Conservation (phyloP, 306 rosid species). For the Quercus glauca region DNA sequence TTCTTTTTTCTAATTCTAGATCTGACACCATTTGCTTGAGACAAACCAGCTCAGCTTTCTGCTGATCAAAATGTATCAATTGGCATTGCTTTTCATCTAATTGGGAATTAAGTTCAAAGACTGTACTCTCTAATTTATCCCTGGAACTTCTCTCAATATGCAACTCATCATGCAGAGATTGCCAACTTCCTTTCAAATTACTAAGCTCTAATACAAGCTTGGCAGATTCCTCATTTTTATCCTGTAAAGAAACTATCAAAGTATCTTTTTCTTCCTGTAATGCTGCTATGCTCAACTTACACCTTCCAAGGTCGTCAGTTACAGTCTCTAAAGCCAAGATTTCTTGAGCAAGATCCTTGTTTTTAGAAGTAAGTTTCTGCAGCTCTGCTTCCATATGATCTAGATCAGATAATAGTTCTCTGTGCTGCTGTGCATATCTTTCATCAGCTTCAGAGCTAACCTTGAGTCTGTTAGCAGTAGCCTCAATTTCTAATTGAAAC, state of each 20-base stretch:
- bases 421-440: slow-evolving; percentile 50
- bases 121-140: slow-evolving; percentile 50
- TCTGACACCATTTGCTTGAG: slow-evolving; percentile 57
- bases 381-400: slow-evolving; percentile 67
- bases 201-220: slow-evolving; percentile 50
- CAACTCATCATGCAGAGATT: slow-evolving; percentile 47
- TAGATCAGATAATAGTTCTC: slow-evolving; percentile 51
- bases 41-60: slow-evolving; percentile 50
- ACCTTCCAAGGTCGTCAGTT: slow-evolving; percentile 52
- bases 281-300: slow-evolving; percentile 47
- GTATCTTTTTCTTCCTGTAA: slow-evolving; percentile 55
- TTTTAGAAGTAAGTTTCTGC: slow-evolving; percentile 61
- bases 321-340: slow-evolving; percentile 39
- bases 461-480: slow-evolving; percentile 45
- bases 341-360: slow-evolving; percentile 63
- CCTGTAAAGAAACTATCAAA: slow-evolving; percentile 48
- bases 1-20: slow-evolving; percentile 70
- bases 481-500: slow-evolving; percentile 67
- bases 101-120: slow-evolving; percentile 56
- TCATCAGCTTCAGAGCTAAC: slow-evolving; percentile 61
- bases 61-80: slow-evolving; percentile 56
- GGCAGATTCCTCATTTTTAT: slow-evolving; percentile 55
- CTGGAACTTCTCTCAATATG: slow-evolving; percentile 46
- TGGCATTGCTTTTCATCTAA: slow-evolving; percentile 55
- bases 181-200: slow-evolving; percentile 44